Evolutionary conservation across 371 early-diverging fungal genomes (phyloP).

Genomic region (Rhizopus arrhizus): DNA sequence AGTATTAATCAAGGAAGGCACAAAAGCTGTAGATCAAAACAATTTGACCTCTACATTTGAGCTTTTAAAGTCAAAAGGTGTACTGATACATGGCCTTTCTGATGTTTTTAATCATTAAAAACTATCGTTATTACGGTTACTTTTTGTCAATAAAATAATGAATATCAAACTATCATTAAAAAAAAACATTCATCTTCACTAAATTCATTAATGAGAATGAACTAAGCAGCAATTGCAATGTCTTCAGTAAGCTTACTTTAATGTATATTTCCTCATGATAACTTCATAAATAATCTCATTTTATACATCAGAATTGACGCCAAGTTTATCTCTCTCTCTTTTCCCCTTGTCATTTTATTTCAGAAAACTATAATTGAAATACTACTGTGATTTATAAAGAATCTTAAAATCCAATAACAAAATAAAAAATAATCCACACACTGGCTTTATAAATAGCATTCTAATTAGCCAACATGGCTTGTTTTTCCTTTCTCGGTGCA

Average conservation of each 20-base stretch:
- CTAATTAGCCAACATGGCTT: conserved; percentile 29
- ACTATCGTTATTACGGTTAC: background rate
- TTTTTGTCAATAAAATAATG: no score
- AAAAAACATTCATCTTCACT: no score
- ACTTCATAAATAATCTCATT: conserved; percentile 25
- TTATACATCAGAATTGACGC: background rate
- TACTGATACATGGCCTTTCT: conserved; percentile 15
- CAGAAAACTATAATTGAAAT: background rate
- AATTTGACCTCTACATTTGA: conserved; percentile 25
- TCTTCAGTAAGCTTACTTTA: conserved; percentile 38
- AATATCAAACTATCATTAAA: no score
- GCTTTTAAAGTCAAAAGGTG: conserved; percentile 31
- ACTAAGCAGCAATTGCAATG: conserved; percentile 54
- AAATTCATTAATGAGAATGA: conserved; percentile 55
- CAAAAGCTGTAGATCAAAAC: conserved; percentile 30
- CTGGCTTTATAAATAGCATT: background rate
- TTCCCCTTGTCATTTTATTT: conserved; percentile 14
- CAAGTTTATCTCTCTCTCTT: conserved; percentile 6
- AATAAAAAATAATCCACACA: background rate
- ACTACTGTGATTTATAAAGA: background rate
- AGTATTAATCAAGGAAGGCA: conserved; percentile 36
- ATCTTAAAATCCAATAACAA: background rate
- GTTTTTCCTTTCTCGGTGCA: conserved; percentile 20
- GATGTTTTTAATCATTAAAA: conserved; percentile 6
- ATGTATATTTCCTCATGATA: background rate